Percentiles rank a stretch among this genome's conserved stretches.
Conservation (phyloP, 2,329 filamentous ascomycete species). For the Herpotrichia juniperi region DNA sequence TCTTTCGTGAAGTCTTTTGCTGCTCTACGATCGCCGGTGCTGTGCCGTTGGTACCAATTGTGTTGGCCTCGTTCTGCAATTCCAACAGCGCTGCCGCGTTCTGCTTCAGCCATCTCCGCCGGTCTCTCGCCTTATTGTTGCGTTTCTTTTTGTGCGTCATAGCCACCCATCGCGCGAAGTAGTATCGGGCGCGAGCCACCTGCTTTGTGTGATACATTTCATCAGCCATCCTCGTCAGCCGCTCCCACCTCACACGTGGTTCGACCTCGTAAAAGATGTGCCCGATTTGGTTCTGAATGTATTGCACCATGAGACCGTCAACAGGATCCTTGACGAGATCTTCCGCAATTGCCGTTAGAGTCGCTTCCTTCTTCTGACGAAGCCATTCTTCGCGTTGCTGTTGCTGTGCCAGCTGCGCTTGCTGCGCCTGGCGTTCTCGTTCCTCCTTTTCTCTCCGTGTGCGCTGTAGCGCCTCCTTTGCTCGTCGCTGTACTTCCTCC, state of each 20-base stretch:
- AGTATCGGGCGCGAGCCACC: background rate
- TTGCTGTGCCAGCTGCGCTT: background rate
- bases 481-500: conserved; percentile 7
- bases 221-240: conserved; percentile 19
- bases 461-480: conserved; percentile 6
- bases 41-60: background rate
- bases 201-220: background rate
- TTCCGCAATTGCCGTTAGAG: background rate
- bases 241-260: conserved; percentile 40
- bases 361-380: conserved; percentile 18
- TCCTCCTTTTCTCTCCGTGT: background rate
- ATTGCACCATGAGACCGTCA: conserved; percentile 49
- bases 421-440: background rate
- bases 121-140: conserved; percentile 22
- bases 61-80: conserved; percentile 1
- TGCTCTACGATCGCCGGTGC: background rate
- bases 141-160: conserved; percentile 33
- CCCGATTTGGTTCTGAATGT: conserved; percentile 47
- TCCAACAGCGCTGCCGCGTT: conserved; percentile 15
- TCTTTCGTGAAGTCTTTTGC: background rate
- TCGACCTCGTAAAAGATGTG: conserved; percentile 42
- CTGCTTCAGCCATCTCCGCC: conserved; percentile 32
- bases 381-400: conserved; percentile 23
- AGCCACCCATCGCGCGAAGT: conserved; percentile 23
- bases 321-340: background rate